Base-by-base conservation (phyloP, 2,329 filamentous ascomycete genomes). In the Xylaria multiplex region DNA sequence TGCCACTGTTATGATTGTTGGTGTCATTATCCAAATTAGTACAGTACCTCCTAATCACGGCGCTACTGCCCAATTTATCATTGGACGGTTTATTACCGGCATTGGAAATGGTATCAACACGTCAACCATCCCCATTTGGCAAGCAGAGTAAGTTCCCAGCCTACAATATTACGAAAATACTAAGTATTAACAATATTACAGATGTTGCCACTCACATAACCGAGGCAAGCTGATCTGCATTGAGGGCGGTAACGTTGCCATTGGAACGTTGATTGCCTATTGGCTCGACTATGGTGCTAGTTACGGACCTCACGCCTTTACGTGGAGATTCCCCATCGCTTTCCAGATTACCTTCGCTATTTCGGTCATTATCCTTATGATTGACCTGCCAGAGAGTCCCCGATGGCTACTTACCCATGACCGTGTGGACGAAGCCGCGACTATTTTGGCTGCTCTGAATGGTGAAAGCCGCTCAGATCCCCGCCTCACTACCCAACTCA, bases 181-280 rank as follows among this genome's bases (percentile, higher is more conserved):
- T 3, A 27, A 35, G 24, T 35, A 55, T 69, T 75, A 50, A 75
- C 60, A 19, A 45, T 19, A 24, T 14, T 63, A 64, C 49, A 75
- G 73, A 76, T 83, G 77, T 59, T 74, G 73, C 66, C 72, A 75
- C 19, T 83, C 86, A 0, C 84, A 82, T 70, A 88, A 88, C 75
- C 83, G 87, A 69, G 87, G 87, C 69, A 81, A 88, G 40, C 77
- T 89, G 60, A 88, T 89, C 70, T 88, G 86, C 75, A 86, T 88
- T 54, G 86, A 81, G 62, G 79, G 80, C 30, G 79, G 79, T 4
- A 78, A 79, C 62, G 79, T 81, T 37, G 79, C 80, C 32, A 79
- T 81, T 46, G 80, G 80, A 50, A 81, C 79, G 13, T 73, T 81
- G 71, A 79, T 82, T 43, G 79, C 79, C 5, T 80, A 81, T 69